Conservation (phyloP, 768 basidiomycete species). For the Crepidotus variabilis region DNA sequence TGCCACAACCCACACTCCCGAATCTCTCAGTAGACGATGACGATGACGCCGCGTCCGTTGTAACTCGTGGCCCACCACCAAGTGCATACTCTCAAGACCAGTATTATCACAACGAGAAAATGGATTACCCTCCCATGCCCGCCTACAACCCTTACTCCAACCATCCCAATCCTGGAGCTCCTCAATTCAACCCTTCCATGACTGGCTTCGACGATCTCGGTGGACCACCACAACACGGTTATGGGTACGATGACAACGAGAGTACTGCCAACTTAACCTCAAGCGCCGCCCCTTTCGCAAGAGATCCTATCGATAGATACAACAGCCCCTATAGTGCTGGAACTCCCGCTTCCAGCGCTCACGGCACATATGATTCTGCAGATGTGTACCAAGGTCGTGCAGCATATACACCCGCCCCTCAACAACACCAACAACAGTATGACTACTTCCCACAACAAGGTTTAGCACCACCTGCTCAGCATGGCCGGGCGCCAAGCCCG, state of each 20-base stretch:
- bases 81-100: conserved; percentile 53
- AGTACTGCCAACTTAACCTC: conserved; percentile 58
- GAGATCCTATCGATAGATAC: conserved; percentile 35
- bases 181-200: conserved; percentile 54
- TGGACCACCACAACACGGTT: conserved; percentile 33
- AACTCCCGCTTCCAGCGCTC: conserved; percentile 5
- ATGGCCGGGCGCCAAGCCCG: conserved; percentile 11
- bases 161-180: conserved; percentile 46
- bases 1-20: conserved; percentile 94
- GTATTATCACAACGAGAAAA: conserved; percentile 50
- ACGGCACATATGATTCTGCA: conserved; percentile 39
- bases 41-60: conserved; percentile 55
- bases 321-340: conserved; percentile 21
- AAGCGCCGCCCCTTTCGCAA: conserved; percentile 56
- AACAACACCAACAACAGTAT: conserved; percentile 7
- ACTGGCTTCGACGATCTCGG: conserved; percentile 53
- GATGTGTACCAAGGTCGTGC: conserved; percentile 55
- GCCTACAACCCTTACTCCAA: conserved; percentile 66
- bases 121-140: conserved; percentile 71
- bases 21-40: conserved; percentile 87
- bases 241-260: conserved; percentile 68
- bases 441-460: conserved; percentile 6
- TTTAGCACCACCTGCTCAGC: conserved; percentile 15
- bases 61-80: conserved; percentile 49
- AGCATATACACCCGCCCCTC: conserved; percentile 18